These are phyloP conservation scores for Penicillium subrubescens DNA, from an alignment of 495 filamentous ascomycete species.

Conservation along the genomic window DNA sequence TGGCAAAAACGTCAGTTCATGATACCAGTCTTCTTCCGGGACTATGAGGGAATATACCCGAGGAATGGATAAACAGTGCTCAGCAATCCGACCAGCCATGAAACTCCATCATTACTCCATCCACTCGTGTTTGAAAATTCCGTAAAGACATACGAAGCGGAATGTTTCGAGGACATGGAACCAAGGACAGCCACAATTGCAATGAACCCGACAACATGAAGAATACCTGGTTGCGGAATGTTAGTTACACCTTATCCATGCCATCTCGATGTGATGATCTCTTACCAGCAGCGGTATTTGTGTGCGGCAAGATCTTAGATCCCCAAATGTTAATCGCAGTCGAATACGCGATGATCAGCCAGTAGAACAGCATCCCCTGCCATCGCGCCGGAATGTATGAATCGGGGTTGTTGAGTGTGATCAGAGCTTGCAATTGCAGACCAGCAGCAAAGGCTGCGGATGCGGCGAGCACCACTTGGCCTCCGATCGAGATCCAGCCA, in stretches of 20 bases:
- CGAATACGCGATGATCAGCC: slow-evolving; percentile 24
- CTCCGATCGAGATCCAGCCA: slow-evolving; percentile 33
- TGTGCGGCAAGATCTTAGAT: slow-evolving; percentile 28
- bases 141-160: slow-evolving; percentile 21
- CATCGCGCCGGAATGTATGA: slow-evolving; percentile 23
- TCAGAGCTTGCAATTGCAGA: slow-evolving; percentile 26
- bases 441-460: slow-evolving; percentile 32
- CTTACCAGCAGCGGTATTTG: slow-evolving; percentile 27
- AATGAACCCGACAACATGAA: slow-evolving; percentile 25
- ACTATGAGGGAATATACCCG: slow-evolving; percentile 2
- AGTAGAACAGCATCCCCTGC: slow-evolving; percentile 32
- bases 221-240: slow-evolving; percentile 8
- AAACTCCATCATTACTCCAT: slow-evolving; percentile 26
- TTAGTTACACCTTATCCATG: background rate
- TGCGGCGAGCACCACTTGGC: slow-evolving; percentile 33
- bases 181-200: slow-evolving; percentile 22
- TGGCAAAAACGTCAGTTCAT: background rate
- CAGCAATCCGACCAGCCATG: slow-evolving; percentile 28
- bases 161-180: slow-evolving; percentile 24
- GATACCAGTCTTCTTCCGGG: background rate
- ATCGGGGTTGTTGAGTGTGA: slow-evolving; percentile 28
- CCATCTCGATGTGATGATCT: background rate
- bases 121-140: slow-evolving; percentile 29
- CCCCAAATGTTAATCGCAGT: slow-evolving; percentile 24
- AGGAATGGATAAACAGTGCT: slow-evolving; percentile 30